Evolutionary conservation across 2,329 filamentous ascomycete genomes (phyloP).

Genomic region (Bipolaris zeicola): DNA sequence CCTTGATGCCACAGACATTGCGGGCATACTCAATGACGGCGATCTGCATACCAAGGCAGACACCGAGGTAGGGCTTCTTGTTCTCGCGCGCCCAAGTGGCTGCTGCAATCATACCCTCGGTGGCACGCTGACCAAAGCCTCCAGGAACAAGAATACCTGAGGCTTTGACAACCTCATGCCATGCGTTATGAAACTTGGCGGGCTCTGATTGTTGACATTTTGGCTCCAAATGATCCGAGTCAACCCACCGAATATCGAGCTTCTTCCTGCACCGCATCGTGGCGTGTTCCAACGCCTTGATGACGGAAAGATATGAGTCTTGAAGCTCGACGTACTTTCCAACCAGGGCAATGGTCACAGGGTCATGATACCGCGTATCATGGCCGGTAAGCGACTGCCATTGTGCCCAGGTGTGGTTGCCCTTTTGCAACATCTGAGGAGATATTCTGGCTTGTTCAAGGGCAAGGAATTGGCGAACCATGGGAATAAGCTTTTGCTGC

Average conservation of each 20-base stretch:
- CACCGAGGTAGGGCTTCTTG: slow-evolving; percentile 81
- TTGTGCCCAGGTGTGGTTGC: slow-evolving; percentile 72
- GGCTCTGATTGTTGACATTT: slow-evolving; percentile 66
- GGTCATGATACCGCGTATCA: slow-evolving; percentile 69
- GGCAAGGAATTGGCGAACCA: slow-evolving; percentile 69
- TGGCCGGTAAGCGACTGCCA: slow-evolving; percentile 76
- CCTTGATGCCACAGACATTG: slow-evolving; percentile 69
- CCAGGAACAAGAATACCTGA: slow-evolving; percentile 72
- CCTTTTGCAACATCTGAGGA: slow-evolving; percentile 63
- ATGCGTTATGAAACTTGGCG: slow-evolving; percentile 80
- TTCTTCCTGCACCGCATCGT: slow-evolving; percentile 84
- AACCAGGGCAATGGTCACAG: slow-evolving; percentile 82
- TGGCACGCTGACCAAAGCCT: slow-evolving; percentile 82
- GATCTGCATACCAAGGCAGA: slow-evolving; percentile 92
- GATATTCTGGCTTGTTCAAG: slow-evolving; percentile 64
- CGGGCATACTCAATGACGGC: slow-evolving; percentile 89
- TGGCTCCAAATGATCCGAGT: slow-evolving; percentile 81
- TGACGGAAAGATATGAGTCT: slow-evolving; percentile 83
- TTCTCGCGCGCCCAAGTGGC: slow-evolving; percentile 87
- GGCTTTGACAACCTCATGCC: slow-evolving; percentile 77
- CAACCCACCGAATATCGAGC: slow-evolving; percentile 81
- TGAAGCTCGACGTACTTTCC: slow-evolving; percentile 89
- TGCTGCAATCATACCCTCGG: slow-evolving; percentile 86
- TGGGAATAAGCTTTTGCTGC: slow-evolving; percentile 73
- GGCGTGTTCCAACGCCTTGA: slow-evolving; percentile 87